A percentile compares a stretch with the other conserved stretches of the same genome.
phyloP scores from a whole-genome alignment of 768 basidiomycete species.

The Leccinum ochraceum region DNA sequence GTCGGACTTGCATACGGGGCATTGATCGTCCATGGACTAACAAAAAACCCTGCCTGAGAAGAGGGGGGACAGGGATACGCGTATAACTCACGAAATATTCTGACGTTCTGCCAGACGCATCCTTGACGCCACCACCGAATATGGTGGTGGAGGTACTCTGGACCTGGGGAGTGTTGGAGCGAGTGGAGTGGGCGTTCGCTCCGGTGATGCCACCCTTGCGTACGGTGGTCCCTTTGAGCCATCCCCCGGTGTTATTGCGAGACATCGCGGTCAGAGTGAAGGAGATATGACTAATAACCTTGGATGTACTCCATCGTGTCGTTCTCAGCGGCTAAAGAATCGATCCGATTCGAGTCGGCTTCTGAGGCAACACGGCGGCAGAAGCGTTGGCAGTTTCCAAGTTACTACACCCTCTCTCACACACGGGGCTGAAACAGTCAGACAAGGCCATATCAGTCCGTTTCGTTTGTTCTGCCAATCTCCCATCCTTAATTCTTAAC shows the following conservation, averaged over 20 bases:
- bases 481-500: neutral
- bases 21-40: conserved; percentile 89
- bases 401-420: neutral
- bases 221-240: conserved; percentile 76
- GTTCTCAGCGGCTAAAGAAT: conserved; percentile 10
- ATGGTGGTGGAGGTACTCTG: conserved; percentile 73
- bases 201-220: conserved; percentile 58
- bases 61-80: neutral
- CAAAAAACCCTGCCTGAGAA: conserved; percentile 11
- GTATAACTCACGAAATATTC: conserved; percentile 70
- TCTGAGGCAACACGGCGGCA: conserved; percentile 12
- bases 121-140: conserved; percentile 84
- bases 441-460: conserved; percentile 17
- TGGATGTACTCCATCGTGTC: neutral
- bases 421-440: conserved; percentile 3
- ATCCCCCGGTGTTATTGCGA: conserved; percentile 35
- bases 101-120: conserved; percentile 77
- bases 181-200: conserved; percentile 46
- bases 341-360: conserved; percentile 13
- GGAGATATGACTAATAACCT: conserved; percentile 10
- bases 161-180: conserved; percentile 65
- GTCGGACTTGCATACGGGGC: conserved; percentile 97
- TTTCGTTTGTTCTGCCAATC: neutral
- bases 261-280: conserved; percentile 30
- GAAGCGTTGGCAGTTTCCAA: conserved; percentile 1